Percentiles rank a stretch among this genome's conserved stretches.
phyloP scores from a whole-genome alignment of 305 asterid species.

The Lippia alba region DNA sequence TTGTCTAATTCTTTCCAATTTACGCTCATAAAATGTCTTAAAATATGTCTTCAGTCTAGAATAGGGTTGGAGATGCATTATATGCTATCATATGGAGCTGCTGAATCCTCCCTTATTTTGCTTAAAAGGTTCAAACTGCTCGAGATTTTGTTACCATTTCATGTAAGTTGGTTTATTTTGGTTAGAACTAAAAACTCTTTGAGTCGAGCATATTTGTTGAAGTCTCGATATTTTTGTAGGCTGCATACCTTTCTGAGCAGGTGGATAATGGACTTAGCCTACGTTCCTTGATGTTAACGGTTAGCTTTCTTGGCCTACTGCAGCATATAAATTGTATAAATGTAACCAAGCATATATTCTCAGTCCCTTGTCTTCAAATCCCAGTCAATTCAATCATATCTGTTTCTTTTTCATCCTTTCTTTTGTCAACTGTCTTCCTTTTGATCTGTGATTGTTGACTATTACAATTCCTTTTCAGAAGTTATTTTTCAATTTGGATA shows the following conservation, averaged over 20 bases:
- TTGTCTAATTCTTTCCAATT: not conserved
- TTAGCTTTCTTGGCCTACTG: conserved; percentile 45
- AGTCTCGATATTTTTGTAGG: conserved; percentile 55
- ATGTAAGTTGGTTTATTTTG: conserved; percentile 53
- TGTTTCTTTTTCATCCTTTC: not conserved
- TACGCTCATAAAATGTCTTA: conserved; percentile 25
- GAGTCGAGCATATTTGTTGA: conserved; percentile 24
- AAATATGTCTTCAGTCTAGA: conserved; percentile 67
- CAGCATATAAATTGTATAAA: conserved; percentile 15
- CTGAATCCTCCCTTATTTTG: conserved; percentile 76
- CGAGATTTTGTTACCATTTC: conserved; percentile 77
- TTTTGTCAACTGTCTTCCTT: conserved; percentile 1
- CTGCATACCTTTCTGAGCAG: conserved; percentile 70
- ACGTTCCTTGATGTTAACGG: conserved; percentile 74
- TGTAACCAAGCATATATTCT: conserved; percentile 10
- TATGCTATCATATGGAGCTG: conserved; percentile 97
- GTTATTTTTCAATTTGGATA: conserved; percentile 79
- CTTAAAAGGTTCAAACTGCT: conserved; percentile 75
- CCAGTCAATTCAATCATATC: conserved; percentile 13
- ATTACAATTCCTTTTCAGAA: conserved; percentile 57
- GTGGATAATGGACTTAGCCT: conserved; percentile 43
- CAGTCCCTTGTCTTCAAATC: conserved; percentile 15
- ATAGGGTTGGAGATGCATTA: conserved; percentile 75
- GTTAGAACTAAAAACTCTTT: conserved; percentile 21
- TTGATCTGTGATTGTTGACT: conserved; percentile 33